Base-by-base conservation (phyloP, 352 stramenopile species). In the Globisporangium okanoganense region DNA sequence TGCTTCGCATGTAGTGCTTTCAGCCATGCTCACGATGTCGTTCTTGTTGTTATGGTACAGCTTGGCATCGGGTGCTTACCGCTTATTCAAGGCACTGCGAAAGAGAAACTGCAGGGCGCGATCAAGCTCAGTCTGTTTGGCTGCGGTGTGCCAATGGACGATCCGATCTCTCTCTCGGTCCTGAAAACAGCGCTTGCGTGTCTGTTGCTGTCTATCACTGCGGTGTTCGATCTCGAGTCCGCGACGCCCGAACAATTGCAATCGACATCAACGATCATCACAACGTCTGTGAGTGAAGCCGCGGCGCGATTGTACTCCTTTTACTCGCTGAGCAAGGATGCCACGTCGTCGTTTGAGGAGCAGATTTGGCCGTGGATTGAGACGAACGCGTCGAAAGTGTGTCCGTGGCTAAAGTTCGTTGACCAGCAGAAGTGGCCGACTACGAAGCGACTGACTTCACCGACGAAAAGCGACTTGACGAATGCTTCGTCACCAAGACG, bases 341-440 rank as follows among this genome's bases (percentile, higher is more conserved):
- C 54, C 5, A 67, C 56, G 0, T 67, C 64, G 25, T 61, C 49
- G 24, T 85, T 88, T 49, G 55, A 76, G 14, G 59, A 73, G 12
- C 63, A 78, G 8, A 61, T 85, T 27, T 90, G 78, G 80, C 67
- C 71, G 3, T 94, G 79, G 79, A 82, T 92, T 13, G 77, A 94
- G 33, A 52, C 75, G 8, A 80, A 82, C 10, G 64, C 61, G n/a
- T 58, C 57, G 29, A 85, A 85, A 45, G 70, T 67, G 8, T 59
- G 88, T 8, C 75, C 79, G 44, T 94, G 85, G 85, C 65, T 90
- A 18, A 88, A 88, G 56, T 61, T 92, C 5, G 40, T 92, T 7
- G 81, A 94, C 48, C 64, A 78, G 9, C 75, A 75, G 18, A 89
- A 91, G 33, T 92, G 83, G 83, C 84, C 82, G 0, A 76, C 67